Base-by-base conservation (phyloP, 2,329 filamentous ascomycete species). In the Ophiostoma tasmaniense region DNA sequence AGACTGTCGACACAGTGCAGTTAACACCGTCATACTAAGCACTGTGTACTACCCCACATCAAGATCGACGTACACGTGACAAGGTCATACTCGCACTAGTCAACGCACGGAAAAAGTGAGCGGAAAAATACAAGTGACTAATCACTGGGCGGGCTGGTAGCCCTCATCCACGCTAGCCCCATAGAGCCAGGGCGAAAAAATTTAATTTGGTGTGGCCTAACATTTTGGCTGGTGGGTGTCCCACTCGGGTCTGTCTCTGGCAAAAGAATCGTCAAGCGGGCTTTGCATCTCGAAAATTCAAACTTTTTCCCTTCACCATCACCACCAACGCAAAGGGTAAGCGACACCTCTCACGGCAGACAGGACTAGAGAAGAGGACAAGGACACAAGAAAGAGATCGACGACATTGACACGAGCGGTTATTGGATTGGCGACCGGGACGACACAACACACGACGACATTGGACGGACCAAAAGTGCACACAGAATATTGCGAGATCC, bases 271-370 rank as follows among this genome's bases (percentile, higher is more conserved):
- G 39, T 66, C 67, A 62, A 70, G 64, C 64, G 64, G 64, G 68
- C 59, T 59, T 55, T 62, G 66, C 70, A 73, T 71, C 70, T 70
- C 70, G 65, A 71, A 70, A 71, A 69, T 71, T 71, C 42, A 45
- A 39, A 67, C 66, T 70, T 71, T 71, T 70, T 67, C 59, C 62
- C 65, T 66, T 61, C 66, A 66, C 39, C 61, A 62, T 67, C 67
- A 67, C 67, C 67, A 69, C 66, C 67, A 70, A 72, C 68, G 64
- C 69, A 71, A 71, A 71, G 70, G 69, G 72, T 73, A 73, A 72
- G 71, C 67, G 67, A 68, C n/a, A 55, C 66, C 55, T 66, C 64
- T 30, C n/a, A 33, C 55, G 28, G 52, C 61, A 65, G 64, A 65
- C 35, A 65, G 37, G 61, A 64, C 7, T 25, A 55, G 50, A 55